Percentiles rank a stretch among this genome's conserved stretches.
Evolutionary conservation across 1,284 basidiomycete species (phyloP).

Genomic region (Irpex sp.): DNA sequence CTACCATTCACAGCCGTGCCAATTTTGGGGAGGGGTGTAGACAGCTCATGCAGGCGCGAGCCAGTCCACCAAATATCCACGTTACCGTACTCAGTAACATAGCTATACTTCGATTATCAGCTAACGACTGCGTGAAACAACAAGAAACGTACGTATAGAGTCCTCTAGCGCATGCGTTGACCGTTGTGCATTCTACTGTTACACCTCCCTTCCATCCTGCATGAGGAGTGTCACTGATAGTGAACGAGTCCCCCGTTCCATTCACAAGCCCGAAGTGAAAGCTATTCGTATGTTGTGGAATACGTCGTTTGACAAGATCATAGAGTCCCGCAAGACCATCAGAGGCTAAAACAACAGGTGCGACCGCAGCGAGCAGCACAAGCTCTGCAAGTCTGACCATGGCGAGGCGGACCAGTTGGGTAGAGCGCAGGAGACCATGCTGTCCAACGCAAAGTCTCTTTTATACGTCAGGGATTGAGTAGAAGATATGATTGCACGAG

Average conservation of each 20-base stretch:
- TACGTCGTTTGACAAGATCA: conserved; percentile 24
- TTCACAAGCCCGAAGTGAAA: conserved; percentile 25
- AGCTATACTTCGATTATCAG: conserved; percentile 22
- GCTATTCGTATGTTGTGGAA: conserved; percentile 23
- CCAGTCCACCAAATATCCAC: conserved; percentile 44
- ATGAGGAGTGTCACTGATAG: conserved; percentile 19
- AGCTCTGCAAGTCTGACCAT: not conserved
- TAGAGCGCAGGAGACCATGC: not conserved
- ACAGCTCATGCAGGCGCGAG: conserved; percentile 33
- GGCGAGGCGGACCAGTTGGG: not conserved
- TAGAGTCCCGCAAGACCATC: conserved; percentile 17
- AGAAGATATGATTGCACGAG: not conserved
- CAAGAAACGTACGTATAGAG: conserved; percentile 24
- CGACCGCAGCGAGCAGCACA: not conserved
- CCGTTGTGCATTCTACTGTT: conserved; percentile 26
- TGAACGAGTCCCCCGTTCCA: conserved; percentile 23
- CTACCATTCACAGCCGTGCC: conserved; percentile 27
- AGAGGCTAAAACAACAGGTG: not conserved
- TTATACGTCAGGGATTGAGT: not conserved
- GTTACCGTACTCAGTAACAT: conserved; percentile 32
- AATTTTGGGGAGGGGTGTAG: conserved; percentile 28
- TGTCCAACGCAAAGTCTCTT: not conserved
- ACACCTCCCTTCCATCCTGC: conserved; percentile 14
- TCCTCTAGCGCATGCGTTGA: conserved; percentile 28
- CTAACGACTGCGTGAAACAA: not conserved